Base-by-base conservation (phyloP, 345 rosid species). In the Euphorbia peplus region DNA sequence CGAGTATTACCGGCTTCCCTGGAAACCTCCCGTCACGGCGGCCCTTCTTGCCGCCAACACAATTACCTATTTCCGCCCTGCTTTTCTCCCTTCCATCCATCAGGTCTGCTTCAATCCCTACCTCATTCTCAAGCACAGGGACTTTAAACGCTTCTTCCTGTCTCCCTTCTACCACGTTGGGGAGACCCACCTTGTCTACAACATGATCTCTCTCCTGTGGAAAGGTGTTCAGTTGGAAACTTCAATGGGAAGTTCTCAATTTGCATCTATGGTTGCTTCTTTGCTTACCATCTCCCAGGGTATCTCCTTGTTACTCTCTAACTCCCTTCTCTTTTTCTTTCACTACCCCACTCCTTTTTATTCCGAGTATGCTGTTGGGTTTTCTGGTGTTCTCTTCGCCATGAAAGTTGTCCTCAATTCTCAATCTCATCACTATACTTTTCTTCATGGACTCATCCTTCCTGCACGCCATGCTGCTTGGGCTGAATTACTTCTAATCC, bases 11-110 rank as follows among this genome's bases (percentile, higher is more conserved):
- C 74, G 96, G 64, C 83, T 88, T 52, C 92, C 88, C 21, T 81
- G 93, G 93, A 95, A 88, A 78, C 98, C 99, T 0, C 99, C 99
- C 0, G 90, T 95, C 48, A 91, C 98, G 16, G 95, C 92, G 14
- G 90, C 86, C 47, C 90, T 95, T 24, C 67, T 95, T 22, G 90
- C 89, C 26, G 87, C 93, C 51, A 95, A 95, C 68, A 80, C 90
- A 60, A 83, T 91, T 63, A 75, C 83, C 67, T 91, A 90, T 77
- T 77, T 91, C 52, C 73, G 96, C 16, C 99, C 98, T 18, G 70
- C 88, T 52, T 79, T 83, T 46, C 85, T 95, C 61, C 99, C 99
- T 71, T 61, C 88, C 32, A 81, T 95, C 64, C 80, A 84, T 44
- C 79, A 82, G 63, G 93, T 90, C 71, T 88, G 86, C 85, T 91